Evolutionary conservation across 495 filamentous ascomycete genomes (phyloP).

Genomic region (Pyrenula massariospora): DNA sequence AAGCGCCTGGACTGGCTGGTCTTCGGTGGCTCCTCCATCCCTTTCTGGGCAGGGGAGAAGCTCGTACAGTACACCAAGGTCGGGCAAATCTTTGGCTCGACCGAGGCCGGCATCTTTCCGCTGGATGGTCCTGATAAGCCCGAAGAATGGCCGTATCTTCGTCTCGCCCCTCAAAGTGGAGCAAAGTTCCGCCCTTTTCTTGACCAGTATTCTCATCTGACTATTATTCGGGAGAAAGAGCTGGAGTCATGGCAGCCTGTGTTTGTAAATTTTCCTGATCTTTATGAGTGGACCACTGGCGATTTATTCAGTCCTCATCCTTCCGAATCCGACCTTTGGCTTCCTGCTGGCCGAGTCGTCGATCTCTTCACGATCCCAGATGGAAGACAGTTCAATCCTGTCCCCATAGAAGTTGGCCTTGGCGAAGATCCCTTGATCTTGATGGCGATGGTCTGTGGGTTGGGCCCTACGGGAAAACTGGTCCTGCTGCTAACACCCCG

Average conservation of each 20-base stretch:
- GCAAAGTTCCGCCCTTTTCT: slow-evolving; percentile 24
- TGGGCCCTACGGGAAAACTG: no score
- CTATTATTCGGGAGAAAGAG: slow-evolving; percentile 29
- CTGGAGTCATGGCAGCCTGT: slow-evolving; percentile 28
- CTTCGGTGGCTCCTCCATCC: slow-evolving; percentile 11
- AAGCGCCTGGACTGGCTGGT: no score
- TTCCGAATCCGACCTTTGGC: no score
- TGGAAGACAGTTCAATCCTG: no score
- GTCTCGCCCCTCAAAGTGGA: slow-evolving; percentile 26
- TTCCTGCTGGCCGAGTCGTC: no score
- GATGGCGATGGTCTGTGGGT: no score
- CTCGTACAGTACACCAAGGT: slow-evolving; percentile 11
- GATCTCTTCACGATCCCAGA: no score
- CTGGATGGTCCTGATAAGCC: slow-evolving; percentile 13
- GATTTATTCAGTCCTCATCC: slow-evolving; percentile 39
- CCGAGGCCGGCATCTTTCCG: slow-evolving; percentile 28
- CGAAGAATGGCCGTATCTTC: slow-evolving; percentile 29
- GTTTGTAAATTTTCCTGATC: slow-evolving; percentile 38
- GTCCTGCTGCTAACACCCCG: no score
- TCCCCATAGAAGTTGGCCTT: no score
- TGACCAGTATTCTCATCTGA: slow-evolving; percentile 28
- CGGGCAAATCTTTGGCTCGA: slow-evolving; percentile 10
- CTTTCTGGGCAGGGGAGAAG: slow-evolving; percentile 11
- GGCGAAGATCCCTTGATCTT: no score
- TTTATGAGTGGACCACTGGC: slow-evolving; percentile 34